Base-by-base conservation (phyloP, 2,329 filamentous ascomycete genomes). In the Pyrenochaeta sp. region DNA sequence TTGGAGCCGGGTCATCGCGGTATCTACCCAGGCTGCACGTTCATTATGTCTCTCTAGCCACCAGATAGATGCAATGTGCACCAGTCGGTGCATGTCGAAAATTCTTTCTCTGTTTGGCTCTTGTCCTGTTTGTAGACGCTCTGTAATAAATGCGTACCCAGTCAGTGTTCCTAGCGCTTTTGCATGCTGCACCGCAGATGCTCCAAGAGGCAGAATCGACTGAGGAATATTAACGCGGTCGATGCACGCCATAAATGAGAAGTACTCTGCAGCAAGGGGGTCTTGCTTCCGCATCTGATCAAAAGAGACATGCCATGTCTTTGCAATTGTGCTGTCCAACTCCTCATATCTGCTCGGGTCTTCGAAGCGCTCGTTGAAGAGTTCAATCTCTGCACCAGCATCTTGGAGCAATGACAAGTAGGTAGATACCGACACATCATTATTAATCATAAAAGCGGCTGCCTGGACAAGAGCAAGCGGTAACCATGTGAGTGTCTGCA, bases 251-350 rank as follows among this genome's bases (percentile, higher is more conserved):
- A 61, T 55, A 43, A 79, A 79, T 0, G 62, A 67, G 0, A 82
- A 63, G 18, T 80, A 45, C 1, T 72, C 45, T n/a, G 74, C 74
- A 0, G 79, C 79, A 2, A 48, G 32, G 0, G 30, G 4, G 23
- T 78, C 55, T 2, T 75, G 41, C 47, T 49, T 33, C 11, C 36
- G 51, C 9, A 61, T 56, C 40, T 65, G 73, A 14, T 76, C 64
- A 42, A 82, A 82, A 0, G 78, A 79, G 64, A 67, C 0, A 67
- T 58, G 2, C 75, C 72, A 80, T 0, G 75, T 78, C 0, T 49
- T 41, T 1, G 75, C 64, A 1, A 79, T 60, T 1, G 60, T 61
- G 33, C 54, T n/a, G n/a, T 63, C 3, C 35, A 53, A 4, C 45
- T 46, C 7, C 0, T 32, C 27, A 14, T 59, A 48, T 32, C 52